These are phyloP conservation scores for Penicillium sp. DNA, from an alignment of 2,329 filamentous ascomycete species.

Conservation along the genomic window DNA sequence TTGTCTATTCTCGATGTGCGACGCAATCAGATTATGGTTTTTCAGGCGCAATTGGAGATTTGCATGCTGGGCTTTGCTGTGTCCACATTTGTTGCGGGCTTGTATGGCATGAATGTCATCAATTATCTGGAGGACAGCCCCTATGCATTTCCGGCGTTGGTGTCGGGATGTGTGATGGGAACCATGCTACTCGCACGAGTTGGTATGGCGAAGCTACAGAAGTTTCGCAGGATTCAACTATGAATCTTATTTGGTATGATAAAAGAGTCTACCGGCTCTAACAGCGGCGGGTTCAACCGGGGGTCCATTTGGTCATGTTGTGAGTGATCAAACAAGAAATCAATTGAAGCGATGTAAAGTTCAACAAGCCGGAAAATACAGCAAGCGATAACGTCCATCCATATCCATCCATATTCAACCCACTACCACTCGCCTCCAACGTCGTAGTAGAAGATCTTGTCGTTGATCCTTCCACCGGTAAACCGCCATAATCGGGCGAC, in stretches of 20 bases:
- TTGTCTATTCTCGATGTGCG: conserved; percentile 37
- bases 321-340: neutral
- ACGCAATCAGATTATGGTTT: conserved; percentile 43
- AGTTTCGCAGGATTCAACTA: conserved; percentile 24
- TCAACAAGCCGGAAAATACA: neutral
- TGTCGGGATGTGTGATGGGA: conserved; percentile 22
- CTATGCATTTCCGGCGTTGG: conserved; percentile 28
- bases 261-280: too few relatives aligned
- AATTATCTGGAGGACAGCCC: conserved; percentile 40
- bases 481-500: conserved; percentile 51
- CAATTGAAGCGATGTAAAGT: neutral
- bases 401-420: neutral
- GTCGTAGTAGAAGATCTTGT: conserved; percentile 53
- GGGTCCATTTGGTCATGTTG: neutral
- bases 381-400: neutral
- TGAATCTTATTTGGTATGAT: neutral
- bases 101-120: conserved; percentile 42
- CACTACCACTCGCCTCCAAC: conserved; percentile 57
- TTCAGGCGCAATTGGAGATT: conserved; percentile 41
- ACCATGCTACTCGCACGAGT: conserved; percentile 27
- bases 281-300: too few relatives aligned
- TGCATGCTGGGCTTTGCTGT: conserved; percentile 38
- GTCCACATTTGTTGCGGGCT: conserved; percentile 39
- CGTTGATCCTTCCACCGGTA: conserved; percentile 53
- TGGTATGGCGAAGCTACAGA: conserved; percentile 27